phyloP scores from a whole-genome alignment of 2,329 filamentous ascomycete genomes.

The Monosporascus sp. region DNA sequence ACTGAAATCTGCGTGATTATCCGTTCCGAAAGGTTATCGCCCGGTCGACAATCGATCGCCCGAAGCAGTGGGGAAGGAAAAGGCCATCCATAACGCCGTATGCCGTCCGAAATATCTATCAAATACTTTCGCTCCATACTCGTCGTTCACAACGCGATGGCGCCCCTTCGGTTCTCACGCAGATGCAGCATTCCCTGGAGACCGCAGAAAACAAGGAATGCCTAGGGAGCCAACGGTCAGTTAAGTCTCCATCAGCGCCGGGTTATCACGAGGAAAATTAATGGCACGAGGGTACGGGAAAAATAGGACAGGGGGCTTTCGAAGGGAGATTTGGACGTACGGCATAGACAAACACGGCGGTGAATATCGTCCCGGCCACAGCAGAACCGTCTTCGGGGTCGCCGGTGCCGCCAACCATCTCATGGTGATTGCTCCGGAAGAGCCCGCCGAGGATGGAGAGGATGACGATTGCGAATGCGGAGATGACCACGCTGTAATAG shows the following conservation, averaged over 20 bases:
- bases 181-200: conserved; percentile 83
- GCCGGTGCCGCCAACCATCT: conserved; percentile 70
- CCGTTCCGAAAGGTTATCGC: too few species aligned
- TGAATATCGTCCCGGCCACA: conserved; percentile 81
- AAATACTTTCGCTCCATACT: conserved; percentile 1
- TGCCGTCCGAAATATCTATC: conserved; percentile 1
- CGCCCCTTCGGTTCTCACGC: conserved; percentile 74
- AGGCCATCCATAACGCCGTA: too few species aligned
- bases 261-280: too few species aligned
- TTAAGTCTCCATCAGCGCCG: background rate
- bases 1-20: too few species aligned
- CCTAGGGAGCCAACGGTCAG: conserved; percentile 41
- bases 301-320: too few species aligned
- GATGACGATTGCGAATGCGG: conserved; percentile 60
- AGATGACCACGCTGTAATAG: conserved; percentile 63
- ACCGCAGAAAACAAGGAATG: conserved; percentile 86
- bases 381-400: conserved; percentile 68
- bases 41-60: too few species aligned
- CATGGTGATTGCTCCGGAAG: conserved; percentile 75
- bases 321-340: conserved; percentile 49
- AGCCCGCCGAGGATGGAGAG: conserved; percentile 61
- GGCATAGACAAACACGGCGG: conserved; percentile 80
- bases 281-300: too few species aligned
- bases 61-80: too few species aligned
- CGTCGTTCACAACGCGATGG: conserved; percentile 61